Conservation (phyloP, 2,329 filamentous ascomycete species). For the Verticillium alfalfae region DNA sequence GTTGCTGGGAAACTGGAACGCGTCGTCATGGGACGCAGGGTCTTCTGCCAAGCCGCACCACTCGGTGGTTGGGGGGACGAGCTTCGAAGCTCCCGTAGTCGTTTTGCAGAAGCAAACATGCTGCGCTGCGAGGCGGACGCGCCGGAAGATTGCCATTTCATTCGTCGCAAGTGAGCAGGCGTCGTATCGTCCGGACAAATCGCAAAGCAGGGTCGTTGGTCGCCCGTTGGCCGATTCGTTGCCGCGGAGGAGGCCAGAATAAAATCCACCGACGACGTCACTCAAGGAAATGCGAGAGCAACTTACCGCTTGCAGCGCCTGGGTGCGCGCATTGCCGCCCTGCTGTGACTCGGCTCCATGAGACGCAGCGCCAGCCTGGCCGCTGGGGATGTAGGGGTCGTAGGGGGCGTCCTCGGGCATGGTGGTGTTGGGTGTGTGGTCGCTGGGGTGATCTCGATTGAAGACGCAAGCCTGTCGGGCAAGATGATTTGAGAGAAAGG, state of each 20-base stretch:
- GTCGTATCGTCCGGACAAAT: neutral
- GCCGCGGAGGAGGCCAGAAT: neutral
- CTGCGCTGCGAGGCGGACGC: neutral
- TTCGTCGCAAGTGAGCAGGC: neutral
- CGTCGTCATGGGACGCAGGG: neutral
- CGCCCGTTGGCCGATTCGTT: neutral
- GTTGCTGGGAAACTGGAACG: neutral
- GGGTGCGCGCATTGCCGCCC: conserved; percentile 45
- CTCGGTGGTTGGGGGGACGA: neutral
- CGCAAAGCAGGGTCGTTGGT: neutral
- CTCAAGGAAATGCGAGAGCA: neutral
- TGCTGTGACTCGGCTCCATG: conserved; percentile 15
- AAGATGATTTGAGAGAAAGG: neutral
- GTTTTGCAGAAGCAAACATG: neutral
- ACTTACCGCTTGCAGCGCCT: conserved; percentile 81
- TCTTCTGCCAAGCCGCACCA: neutral
- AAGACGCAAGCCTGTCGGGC: neutral
- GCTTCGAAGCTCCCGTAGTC: neutral
- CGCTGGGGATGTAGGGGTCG: conserved; percentile 82
- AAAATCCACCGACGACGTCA: neutral
- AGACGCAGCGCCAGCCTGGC: conserved; percentile 36
- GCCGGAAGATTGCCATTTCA: neutral
- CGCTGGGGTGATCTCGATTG: neutral
- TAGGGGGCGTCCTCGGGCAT: conserved; percentile 64
- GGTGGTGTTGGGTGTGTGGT: conserved; percentile 18